Evolutionary conservation across 2,329 filamentous ascomycete genomes (phyloP).

Genomic region (Penicillium sp.): DNA sequence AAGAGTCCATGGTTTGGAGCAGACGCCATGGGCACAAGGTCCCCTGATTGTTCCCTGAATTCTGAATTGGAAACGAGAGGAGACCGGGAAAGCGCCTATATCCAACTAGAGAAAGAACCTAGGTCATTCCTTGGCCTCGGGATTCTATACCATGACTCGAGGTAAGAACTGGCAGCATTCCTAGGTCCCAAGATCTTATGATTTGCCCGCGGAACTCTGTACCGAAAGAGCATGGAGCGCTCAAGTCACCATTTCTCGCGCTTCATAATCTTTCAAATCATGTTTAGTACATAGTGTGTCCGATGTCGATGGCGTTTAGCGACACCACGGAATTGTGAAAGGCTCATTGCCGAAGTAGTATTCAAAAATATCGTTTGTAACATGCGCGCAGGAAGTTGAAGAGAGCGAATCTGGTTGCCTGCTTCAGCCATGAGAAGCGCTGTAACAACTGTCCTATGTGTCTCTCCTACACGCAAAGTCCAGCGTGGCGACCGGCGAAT

Average conservation of each 20-base stretch:
- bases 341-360: not conserved
- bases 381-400: not conserved
- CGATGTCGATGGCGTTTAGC: not conserved
- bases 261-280: not conserved
- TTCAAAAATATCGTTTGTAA: not conserved
- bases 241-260: not conserved
- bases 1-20: not conserved
- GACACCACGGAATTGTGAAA: not conserved
- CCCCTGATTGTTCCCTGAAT: not conserved
- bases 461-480: not conserved
- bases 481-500: no score
- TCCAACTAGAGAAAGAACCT: not conserved
- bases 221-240: not conserved
- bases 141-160: not conserved
- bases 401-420: not conserved
- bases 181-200: not conserved
- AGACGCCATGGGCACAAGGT: not conserved
- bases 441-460: not conserved
- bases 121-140: not conserved
- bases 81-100: not conserved
- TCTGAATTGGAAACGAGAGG: not conserved
- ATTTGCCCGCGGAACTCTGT: not conserved
- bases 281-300: not conserved
- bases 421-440: not conserved
- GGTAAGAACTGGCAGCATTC: not conserved